phyloP scores from a whole-genome alignment of 352 stramenopile species.

The Globisporangium okanoganense region DNA sequence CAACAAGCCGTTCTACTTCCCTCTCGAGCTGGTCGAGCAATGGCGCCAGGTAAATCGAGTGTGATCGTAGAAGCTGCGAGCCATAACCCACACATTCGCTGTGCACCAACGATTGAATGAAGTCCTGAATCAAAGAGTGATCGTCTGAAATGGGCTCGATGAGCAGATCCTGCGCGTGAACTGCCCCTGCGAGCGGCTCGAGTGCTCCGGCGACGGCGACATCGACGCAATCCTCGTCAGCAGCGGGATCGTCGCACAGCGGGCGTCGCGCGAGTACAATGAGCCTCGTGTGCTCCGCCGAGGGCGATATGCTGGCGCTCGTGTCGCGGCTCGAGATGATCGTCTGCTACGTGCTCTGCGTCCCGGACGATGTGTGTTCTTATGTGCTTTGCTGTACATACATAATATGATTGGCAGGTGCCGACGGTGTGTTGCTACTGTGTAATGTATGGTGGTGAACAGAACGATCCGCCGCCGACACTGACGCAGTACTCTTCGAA shows the following conservation, averaged over 20 bases:
- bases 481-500: conserved; percentile 85
- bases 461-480: conserved; percentile 76
- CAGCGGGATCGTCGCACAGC: conserved; percentile 51
- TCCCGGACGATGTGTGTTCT: conserved; percentile 55
- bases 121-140: no score
- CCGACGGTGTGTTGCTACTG: neutral
- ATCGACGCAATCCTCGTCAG: conserved; percentile 74
- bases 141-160: no score
- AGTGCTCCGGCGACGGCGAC: conserved; percentile 59
- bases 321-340: conserved; percentile 87
- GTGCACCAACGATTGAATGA: no score
- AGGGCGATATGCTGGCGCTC: conserved; percentile 88
- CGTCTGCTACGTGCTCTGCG: conserved; percentile 81
- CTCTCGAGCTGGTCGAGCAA: neutral
- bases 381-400: neutral
- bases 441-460: neutral
- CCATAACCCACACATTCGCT: neutral
- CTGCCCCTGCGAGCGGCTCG: conserved; percentile 66
- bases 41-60: neutral
- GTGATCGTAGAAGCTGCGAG: neutral
- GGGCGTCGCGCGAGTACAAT: conserved; percentile 47
- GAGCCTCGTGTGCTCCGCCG: conserved; percentile 52
- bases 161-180: conserved; percentile 68
- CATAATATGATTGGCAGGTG: neutral
- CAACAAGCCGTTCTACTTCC: neutral